Evolutionary conservation across 108 stramenopile species (phyloP).

Genomic region (Cyclotella baltica): DNA sequence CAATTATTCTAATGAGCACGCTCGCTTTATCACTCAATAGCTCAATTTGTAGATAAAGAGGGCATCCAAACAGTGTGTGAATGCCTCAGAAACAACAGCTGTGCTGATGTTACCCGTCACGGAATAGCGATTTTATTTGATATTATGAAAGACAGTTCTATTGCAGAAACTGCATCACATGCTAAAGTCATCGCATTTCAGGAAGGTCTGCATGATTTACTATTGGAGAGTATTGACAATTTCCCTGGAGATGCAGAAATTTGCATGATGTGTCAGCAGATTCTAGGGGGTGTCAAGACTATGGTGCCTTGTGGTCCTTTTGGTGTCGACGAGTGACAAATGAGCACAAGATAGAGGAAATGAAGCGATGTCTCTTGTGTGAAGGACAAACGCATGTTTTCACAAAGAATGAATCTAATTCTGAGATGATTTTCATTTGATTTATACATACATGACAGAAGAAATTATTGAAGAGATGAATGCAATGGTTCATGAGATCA

Average conservation of each 20-base stretch:
- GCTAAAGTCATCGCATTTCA: constrained; percentile 1
- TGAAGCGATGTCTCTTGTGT: too few relatives aligned
- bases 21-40: background rate
- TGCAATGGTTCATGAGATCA: too few relatives aligned
- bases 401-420: background rate
- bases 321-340: background rate
- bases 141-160: constrained; percentile 7
- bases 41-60: background rate
- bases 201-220: constrained; percentile 1
- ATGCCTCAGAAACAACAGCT: constrained; percentile 6
- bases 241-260: background rate
- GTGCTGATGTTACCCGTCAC: constrained; percentile 4
- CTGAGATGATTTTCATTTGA: background rate
- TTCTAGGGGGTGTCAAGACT: background rate
- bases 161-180: background rate
- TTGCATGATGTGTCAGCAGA: constrained; percentile 4
- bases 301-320: background rate
- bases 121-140: constrained; percentile 12
- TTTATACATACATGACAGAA: too few relatives aligned
- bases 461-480: too few relatives aligned
- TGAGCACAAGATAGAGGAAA: background rate
- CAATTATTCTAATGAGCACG: background rate
- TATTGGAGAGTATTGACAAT: background rate
- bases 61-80: constrained; percentile 5
- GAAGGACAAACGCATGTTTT: too few relatives aligned